Base-by-base conservation (phyloP, 805 yeast genomes). In the Suhomyces sp. region DNA sequence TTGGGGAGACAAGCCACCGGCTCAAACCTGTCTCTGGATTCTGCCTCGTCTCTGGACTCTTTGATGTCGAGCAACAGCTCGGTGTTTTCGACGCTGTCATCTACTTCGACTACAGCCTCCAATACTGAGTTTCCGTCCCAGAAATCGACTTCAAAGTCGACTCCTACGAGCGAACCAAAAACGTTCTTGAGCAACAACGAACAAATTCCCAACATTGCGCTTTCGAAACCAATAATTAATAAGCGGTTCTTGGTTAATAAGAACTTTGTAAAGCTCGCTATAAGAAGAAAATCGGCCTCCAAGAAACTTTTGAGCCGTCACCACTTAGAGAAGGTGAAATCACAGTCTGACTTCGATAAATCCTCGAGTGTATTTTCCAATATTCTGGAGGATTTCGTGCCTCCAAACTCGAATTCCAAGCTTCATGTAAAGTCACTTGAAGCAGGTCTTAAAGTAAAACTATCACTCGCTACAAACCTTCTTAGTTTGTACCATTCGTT, bases 371-470 rank as follows among this genome's bases (percentile, higher is more conserved):
- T 17, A 0, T 38, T 38, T 8, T 38, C 42, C 13, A 38, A 38
- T 10, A 9, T n/a, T 17, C 42, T 17, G 42, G 42, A 38, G 5
- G 42, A 38, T 10, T 17, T 12, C 7, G 31, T n/a, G 12, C 13
- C 27, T 13, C 26, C 41, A n/a, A 38, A 42, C n/a, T 13, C 50
- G 26, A 60, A 58, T 33, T 60, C 71, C 0, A 74, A 73, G 51
- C 63, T 72, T 22, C 77, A 74, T 52, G 60, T 71, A 10, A 74
- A 71, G 54, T 81, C 82, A 10, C 62, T 81, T 19, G 81, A 82
- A 36, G 81, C 83, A 2, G 82, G 81, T 17, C 72, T 83, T 4
- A 72, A 76, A 52, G 76, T 81, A 2, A 72, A 81, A 46, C 61
- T 81, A n/a, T 73, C 84, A 0, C 55, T 77, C 48, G 77, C 77